These are phyloP conservation scores for Pichia membranifaciens DNA, from an alignment of 805 yeast genomes.

Conservation along the genomic window DNA sequence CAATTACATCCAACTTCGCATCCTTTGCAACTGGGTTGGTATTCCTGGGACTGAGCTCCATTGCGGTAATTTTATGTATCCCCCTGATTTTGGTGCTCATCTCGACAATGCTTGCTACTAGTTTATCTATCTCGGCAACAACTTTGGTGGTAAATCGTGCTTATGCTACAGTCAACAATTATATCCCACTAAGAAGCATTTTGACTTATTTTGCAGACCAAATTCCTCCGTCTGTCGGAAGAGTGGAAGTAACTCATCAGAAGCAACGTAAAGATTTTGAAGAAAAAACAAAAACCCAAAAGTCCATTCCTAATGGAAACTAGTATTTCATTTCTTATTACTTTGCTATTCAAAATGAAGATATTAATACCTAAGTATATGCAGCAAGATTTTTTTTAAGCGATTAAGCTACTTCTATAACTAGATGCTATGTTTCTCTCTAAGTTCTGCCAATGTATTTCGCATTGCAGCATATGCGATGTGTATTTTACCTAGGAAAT, in stretches of 20 bases:
- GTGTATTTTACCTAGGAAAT: constrained; percentile 83
- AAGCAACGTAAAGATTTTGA: constrained; percentile 5
- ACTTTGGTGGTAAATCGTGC: neutral
- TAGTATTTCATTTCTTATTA: too few species aligned
- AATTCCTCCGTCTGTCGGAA: constrained; percentile 32
- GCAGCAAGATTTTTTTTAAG: too few species aligned
- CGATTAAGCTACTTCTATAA: too few species aligned
- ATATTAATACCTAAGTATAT: too few species aligned
- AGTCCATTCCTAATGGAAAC: neutral
- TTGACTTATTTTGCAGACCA: constrained; percentile 25
- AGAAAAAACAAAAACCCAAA: neutral
- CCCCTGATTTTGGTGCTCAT: constrained; percentile 11
- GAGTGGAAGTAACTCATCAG: constrained; percentile 17
- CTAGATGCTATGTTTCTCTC: constrained; percentile 17
- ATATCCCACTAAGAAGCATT: constrained; percentile 18
- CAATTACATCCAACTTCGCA: neutral
- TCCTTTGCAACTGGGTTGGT: constrained; percentile 20
- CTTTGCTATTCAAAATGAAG: too few species aligned
- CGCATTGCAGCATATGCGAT: constrained; percentile 77
- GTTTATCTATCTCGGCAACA: neutral
- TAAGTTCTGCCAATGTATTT: constrained; percentile 40
- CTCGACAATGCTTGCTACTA: neutral
- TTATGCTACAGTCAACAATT: neutral
- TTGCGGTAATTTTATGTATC: constrained; percentile 28
- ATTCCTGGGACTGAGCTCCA: constrained; percentile 13